These are phyloP conservation scores for Tulasnella sp. DNA, from an alignment of 768 basidiomycete species.

Conservation along the genomic window DNA sequence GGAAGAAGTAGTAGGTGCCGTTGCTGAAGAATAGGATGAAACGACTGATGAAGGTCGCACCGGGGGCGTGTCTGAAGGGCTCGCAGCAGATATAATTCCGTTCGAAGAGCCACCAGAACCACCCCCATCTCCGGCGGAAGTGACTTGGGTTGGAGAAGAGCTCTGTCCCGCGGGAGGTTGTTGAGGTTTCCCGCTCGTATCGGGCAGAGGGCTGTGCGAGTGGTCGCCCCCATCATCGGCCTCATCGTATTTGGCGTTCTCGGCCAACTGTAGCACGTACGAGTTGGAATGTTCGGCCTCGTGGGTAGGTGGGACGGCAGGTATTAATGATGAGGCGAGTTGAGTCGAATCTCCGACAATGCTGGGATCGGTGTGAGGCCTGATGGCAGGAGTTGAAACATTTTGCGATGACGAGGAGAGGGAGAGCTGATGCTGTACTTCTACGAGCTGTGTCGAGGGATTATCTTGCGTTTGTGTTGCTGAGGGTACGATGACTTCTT, in stretches of 20 bases:
- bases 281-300: neutral
- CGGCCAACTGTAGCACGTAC: neutral
- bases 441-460: neutral
- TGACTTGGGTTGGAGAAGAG: neutral
- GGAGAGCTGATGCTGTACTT: neutral
- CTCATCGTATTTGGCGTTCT: neutral
- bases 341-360: neutral
- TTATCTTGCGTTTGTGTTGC: neutral
- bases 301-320: neutral
- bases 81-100: neutral
- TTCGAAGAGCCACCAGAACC: constrained; percentile 6
- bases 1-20: neutral
- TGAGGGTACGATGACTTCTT: neutral
- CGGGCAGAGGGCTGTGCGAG: neutral
- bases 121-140: neutral
- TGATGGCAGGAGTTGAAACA: neutral
- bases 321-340: neutral
- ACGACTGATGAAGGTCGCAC: constrained; percentile 6
- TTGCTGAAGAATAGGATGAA: constrained; percentile 10
- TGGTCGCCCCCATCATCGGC: neutral
- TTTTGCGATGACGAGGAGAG: neutral
- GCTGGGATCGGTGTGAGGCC: neutral
- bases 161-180: neutral
- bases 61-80: neutral
- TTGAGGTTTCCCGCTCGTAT: neutral